A percentile compares a stretch with the other conserved stretches of the same genome.
phyloP scores from a whole-genome alignment of 495 filamentous ascomycete species.

The Hyaloscypha variabilis region DNA sequence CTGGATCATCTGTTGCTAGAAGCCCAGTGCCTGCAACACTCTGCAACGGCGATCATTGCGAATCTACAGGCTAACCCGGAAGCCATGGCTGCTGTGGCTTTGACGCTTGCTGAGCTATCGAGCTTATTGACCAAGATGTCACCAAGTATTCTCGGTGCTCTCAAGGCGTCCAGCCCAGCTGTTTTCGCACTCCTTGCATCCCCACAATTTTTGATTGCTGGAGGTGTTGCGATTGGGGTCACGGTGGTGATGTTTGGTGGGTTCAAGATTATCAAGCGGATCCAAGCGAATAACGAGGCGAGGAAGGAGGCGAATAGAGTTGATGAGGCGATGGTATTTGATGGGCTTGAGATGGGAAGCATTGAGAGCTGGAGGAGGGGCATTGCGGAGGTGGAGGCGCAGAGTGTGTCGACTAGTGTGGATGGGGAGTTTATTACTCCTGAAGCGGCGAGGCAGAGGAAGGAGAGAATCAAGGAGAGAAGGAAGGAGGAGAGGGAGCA shows the following conservation, averaged over 20 bases:
- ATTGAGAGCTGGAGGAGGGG: slow-evolving; percentile 89
- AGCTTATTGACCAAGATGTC: slow-evolving; percentile 81
- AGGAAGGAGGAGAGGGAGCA: slow-evolving; percentile 33
- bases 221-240: slow-evolving; percentile 83
- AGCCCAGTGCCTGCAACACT: slow-evolving; percentile 84
- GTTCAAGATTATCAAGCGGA: slow-evolving; percentile 93
- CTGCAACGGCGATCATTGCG: slow-evolving; percentile 80
- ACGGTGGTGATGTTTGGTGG: slow-evolving; percentile 94
- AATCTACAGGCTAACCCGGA: slow-evolving; percentile 89
- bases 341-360: slow-evolving; percentile 45
- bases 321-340: slow-evolving; percentile 62
- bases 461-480: slow-evolving; percentile 39
- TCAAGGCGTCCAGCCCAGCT: slow-evolving; percentile 80
- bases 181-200: slow-evolving; percentile 85
- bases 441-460: slow-evolving; percentile 62
- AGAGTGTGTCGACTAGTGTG: slow-evolving; percentile 66
- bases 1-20: slow-evolving; percentile 78
- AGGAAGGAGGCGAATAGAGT: slow-evolving; percentile 47
- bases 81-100: slow-evolving; percentile 89
- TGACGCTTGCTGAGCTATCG: slow-evolving; percentile 90
- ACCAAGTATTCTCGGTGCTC: slow-evolving; percentile 69
- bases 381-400: slow-evolving; percentile 68
- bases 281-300: slow-evolving; percentile 47
- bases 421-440: slow-evolving; percentile 88
- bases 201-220: slow-evolving; percentile 92